Evolutionary conservation across 371 early-diverging fungal genomes (phyloP).

Genomic region (Mucor circinelloides): DNA sequence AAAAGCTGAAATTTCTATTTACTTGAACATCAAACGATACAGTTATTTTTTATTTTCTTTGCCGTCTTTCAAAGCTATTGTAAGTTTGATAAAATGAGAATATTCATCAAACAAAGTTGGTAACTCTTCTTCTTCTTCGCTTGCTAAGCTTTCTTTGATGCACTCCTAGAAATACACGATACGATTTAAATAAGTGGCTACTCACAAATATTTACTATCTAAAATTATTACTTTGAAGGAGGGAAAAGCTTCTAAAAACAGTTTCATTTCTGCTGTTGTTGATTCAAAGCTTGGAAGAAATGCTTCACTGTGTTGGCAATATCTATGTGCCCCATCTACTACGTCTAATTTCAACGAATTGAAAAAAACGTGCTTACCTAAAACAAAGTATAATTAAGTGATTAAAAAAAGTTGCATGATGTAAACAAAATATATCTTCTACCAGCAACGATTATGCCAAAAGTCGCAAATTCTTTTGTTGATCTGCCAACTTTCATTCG

Average conservation of each 20-base stretch:
- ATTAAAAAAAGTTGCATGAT: constrained; percentile 4
- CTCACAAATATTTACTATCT: background rate
- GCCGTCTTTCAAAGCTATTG: constrained; percentile 9
- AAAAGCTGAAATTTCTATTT: too few species aligned
- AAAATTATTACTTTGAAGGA: constrained; percentile 8
- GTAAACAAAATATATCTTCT: constrained; percentile 5
- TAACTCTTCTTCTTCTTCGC: constrained; percentile 4
- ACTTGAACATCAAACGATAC: too few species aligned
- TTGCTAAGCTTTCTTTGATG: constrained; percentile 5
- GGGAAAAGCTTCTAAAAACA: constrained; percentile 6
- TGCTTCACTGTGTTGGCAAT: background rate
- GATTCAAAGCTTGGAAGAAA: constrained; percentile 6
- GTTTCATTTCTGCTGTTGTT: constrained; percentile 4
- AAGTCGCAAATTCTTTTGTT: constrained; percentile 13
- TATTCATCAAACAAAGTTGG: background rate
- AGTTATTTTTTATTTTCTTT: background rate
- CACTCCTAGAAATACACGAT: constrained; percentile 1
- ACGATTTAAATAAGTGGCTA: constrained; percentile 2
- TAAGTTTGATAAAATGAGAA: constrained; percentile 9
- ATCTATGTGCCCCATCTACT: constrained; percentile 1
- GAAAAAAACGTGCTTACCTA: constrained; percentile 8
- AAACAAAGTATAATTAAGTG: constrained; percentile 1
- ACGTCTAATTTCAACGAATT: constrained; percentile 1
- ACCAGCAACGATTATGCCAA: constrained; percentile 14
- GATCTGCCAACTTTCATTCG: constrained; percentile 13